Conservation (phyloP, 2,329 filamentous ascomycete genomes). For the Aspergillus chevalieri region DNA sequence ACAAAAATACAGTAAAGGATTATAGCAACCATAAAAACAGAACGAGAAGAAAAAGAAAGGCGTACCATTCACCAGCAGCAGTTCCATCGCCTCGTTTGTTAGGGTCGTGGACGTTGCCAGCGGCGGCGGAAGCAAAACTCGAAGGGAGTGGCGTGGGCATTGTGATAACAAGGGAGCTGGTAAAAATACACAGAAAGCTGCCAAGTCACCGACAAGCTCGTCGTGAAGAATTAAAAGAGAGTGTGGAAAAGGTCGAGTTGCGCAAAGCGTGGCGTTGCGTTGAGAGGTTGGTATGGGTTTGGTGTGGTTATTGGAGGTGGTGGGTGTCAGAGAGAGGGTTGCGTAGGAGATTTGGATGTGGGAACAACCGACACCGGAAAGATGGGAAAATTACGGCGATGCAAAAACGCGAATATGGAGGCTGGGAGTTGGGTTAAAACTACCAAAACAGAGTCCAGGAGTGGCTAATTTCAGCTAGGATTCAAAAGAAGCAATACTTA, state of each 20-base stretch:
- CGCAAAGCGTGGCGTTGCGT: background rate
- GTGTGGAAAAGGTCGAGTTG: conserved; percentile 1
- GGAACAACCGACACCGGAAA: conserved; percentile 1
- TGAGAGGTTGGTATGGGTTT: background rate
- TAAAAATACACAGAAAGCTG: background rate
- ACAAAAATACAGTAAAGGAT: background rate
- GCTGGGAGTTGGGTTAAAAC: background rate
- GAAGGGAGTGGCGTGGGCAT: conserved; percentile 73
- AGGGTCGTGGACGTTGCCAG: conserved; percentile 63
- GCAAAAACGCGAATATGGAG: background rate
- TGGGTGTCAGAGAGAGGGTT: conserved; percentile 12
- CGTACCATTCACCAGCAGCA: conserved; percentile 68
- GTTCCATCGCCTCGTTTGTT: conserved; percentile 54
- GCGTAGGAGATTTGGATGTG: background rate
- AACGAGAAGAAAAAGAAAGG: conserved; percentile 3
- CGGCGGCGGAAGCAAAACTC: conserved; percentile 77
- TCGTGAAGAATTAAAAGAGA: conserved; percentile 9
- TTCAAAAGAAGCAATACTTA: background rate
- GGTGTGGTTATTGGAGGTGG: background rate
- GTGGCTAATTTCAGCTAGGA: background rate
- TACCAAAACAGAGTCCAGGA: background rate
- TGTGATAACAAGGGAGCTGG: conserved; percentile 19
- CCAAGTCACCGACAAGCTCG: conserved; percentile 10
- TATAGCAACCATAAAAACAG: background rate
- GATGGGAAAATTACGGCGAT: background rate